These are phyloP conservation scores for Microcyclospora pomicola DNA, from an alignment of 2,329 filamentous ascomycete genomes.

Conservation along the genomic window DNA sequence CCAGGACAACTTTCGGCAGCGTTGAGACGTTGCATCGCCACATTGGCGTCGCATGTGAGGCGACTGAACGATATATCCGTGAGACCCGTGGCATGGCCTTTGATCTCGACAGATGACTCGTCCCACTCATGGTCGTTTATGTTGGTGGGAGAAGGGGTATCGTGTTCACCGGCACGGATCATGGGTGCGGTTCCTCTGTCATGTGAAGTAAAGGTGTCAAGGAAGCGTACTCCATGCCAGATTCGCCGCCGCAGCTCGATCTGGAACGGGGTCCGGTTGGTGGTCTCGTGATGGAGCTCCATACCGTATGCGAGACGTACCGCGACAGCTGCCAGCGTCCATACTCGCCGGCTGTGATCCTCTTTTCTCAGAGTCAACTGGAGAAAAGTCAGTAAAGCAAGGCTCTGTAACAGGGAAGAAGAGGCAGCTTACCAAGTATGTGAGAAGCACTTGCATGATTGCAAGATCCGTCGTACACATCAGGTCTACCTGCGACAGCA, in stretches of 20 bases:
- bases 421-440: constrained; percentile 14
- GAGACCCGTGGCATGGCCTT: constrained; percentile 8
- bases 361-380: constrained; percentile 12
- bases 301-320: constrained; percentile 22
- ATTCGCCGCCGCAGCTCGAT: constrained; percentile 19
- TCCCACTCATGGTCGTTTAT: constrained; percentile 21
- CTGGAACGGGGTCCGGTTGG: constrained; percentile 13
- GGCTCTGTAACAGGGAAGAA: neutral
- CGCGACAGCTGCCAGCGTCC: constrained; percentile 19
- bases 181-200: constrained; percentile 20
- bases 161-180: constrained; percentile 12
- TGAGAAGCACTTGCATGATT: constrained; percentile 18
- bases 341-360: constrained; percentile 16
- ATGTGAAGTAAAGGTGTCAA: constrained; percentile 17
- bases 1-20: constrained; percentile 6
- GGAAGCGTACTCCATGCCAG: constrained; percentile 20
- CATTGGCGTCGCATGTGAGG: constrained; percentile 4
- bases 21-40: constrained; percentile 6
- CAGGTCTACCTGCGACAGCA: constrained; percentile 19
- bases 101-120: constrained; percentile 10
- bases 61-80: constrained; percentile 20
- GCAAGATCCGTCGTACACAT: constrained; percentile 19
- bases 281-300: constrained; percentile 17
- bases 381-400: neutral
- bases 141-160: constrained; percentile 14